Conservation (phyloP, 2,329 filamentous ascomycete species). For the Paecilomyces variotii region DNA sequence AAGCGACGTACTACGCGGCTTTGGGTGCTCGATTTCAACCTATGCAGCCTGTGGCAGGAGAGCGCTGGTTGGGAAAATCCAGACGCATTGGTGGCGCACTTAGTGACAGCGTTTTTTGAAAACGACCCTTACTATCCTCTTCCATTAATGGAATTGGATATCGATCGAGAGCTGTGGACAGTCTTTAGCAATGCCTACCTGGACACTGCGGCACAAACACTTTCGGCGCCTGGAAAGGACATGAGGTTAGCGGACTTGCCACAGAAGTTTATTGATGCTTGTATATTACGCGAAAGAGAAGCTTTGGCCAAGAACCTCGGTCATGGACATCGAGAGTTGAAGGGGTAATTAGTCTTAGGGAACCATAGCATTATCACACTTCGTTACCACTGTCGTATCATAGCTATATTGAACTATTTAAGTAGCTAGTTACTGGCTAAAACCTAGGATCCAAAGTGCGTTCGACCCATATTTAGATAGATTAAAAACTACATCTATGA, state of each 20-base stretch:
- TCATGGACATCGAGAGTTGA: neutral
- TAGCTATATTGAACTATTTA: too few species aligned
- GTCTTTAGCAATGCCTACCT: neutral
- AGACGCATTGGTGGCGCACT: constrained; percentile 2
- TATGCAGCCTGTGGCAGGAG: constrained; percentile 4
- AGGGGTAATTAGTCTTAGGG: too few species aligned
- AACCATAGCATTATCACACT: too few species aligned
- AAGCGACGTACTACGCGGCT: neutral
- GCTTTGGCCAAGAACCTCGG: neutral
- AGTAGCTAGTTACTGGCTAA: too few species aligned
- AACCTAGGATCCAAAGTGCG: too few species aligned
- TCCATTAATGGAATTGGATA: neutral
- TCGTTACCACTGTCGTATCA: too few species aligned
- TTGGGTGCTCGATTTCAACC: constrained; percentile 5
- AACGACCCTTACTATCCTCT: constrained; percentile 8
- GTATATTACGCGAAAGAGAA: neutral
- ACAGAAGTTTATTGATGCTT: neutral
- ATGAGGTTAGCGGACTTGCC: neutral
- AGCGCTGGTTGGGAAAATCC: neutral
- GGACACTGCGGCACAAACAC: neutral
- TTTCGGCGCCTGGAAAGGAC: neutral
- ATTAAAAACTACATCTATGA: too few species aligned
- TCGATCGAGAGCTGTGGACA: neutral
- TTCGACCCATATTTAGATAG: too few species aligned
- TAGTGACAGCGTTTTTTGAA: constrained; percentile 4